phyloP scores from a whole-genome alignment of 2,329 filamentous ascomycete genomes.

The Trematosphaeria pertusa region DNA sequence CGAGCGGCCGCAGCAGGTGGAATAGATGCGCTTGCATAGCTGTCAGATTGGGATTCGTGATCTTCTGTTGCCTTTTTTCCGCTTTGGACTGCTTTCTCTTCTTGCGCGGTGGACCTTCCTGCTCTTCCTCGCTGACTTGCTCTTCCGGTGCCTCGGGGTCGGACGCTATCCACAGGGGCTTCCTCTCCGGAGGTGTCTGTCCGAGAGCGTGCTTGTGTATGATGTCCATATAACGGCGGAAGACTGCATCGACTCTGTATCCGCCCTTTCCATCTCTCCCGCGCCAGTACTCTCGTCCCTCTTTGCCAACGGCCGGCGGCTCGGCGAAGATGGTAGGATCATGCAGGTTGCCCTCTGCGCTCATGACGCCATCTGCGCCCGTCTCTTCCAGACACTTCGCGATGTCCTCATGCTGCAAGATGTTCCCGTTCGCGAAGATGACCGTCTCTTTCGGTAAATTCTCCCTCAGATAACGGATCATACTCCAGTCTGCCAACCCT shows the following conservation, averaged over 20 bases:
- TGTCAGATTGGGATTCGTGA: slow-evolving; percentile 70
- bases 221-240: slow-evolving; percentile 89
- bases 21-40: slow-evolving; percentile 93
- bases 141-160: slow-evolving; percentile 52
- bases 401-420: slow-evolving; percentile 81
- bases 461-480: slow-evolving; percentile 81
- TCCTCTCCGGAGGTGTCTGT: slow-evolving; percentile 68
- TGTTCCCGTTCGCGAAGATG: slow-evolving; percentile 95
- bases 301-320: slow-evolving; percentile 67
- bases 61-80: slow-evolving; percentile 55
- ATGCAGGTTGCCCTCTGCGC: slow-evolving; percentile 91
- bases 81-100: slow-evolving; percentile 48
- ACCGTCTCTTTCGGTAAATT: slow-evolving; percentile 86
- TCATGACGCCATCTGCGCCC: slow-evolving; percentile 93
- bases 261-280: slow-evolving; percentile 80
- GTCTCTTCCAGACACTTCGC: slow-evolving; percentile 79
- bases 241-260: slow-evolving; percentile 85
- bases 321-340: slow-evolving; percentile 86
- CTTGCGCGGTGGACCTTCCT: slow-evolving; percentile 45
- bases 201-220: slow-evolving; percentile 79
- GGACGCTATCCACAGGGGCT: slow-evolving; percentile 74
- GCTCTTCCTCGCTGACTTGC: slow-evolving; percentile 20
- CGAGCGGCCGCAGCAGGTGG: slow-evolving; percentile 83
- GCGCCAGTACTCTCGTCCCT: slow-evolving; percentile 83
- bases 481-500: slow-evolving; percentile 89